These are phyloP conservation scores for Mycena rebaudengoi DNA, from an alignment of 768 basidiomycete genomes.

Conservation along the genomic window DNA sequence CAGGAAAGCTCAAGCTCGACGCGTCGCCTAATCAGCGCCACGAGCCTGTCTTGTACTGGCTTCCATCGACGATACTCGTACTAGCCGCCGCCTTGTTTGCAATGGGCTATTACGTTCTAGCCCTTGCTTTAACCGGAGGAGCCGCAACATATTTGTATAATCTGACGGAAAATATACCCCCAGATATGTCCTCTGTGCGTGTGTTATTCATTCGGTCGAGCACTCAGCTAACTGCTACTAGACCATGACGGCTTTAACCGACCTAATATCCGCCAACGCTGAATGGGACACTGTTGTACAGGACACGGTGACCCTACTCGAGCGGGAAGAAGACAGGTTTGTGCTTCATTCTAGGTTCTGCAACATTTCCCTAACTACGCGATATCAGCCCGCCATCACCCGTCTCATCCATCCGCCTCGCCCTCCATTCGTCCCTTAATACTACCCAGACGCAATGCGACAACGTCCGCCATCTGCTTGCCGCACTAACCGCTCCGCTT, in stretches of 20 bases:
- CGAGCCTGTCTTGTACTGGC: slow-evolving; percentile 48
- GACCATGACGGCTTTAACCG: slow-evolving; percentile 73
- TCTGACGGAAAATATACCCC: slow-evolving; percentile 39
- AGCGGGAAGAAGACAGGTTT: slow-evolving; percentile 76
- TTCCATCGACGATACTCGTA: slow-evolving; percentile 48
- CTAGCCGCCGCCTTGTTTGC: slow-evolving; percentile 50
- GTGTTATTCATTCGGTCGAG: slow-evolving; percentile 5
- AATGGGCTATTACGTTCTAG: slow-evolving; percentile 51
- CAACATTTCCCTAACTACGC: slow-evolving; percentile 29
- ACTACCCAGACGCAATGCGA: slow-evolving; percentile 85
- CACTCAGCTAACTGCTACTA: slow-evolving; percentile 37
- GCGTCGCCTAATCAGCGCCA: slow-evolving; percentile 34
- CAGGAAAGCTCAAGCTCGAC: slow-evolving; percentile 52
- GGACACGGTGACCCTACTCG: slow-evolving; percentile 70
- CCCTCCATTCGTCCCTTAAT: slow-evolving; percentile 77
- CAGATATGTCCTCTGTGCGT: slow-evolving; percentile 67
- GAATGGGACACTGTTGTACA: slow-evolving; percentile 80
- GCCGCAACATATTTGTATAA: slow-evolving; percentile 50
- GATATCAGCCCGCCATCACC: slow-evolving; percentile 58
- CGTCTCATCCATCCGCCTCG: slow-evolving; percentile 68
- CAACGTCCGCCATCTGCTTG: slow-evolving; percentile 80
- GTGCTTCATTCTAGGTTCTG: slow-evolving; percentile 11
- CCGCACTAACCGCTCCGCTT: slow-evolving; percentile 75
- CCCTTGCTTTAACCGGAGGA: slow-evolving; percentile 47
- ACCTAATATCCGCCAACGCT: slow-evolving; percentile 71